Conservation (phyloP, 768 basidiomycete species). For the Mycena floridula region DNA sequence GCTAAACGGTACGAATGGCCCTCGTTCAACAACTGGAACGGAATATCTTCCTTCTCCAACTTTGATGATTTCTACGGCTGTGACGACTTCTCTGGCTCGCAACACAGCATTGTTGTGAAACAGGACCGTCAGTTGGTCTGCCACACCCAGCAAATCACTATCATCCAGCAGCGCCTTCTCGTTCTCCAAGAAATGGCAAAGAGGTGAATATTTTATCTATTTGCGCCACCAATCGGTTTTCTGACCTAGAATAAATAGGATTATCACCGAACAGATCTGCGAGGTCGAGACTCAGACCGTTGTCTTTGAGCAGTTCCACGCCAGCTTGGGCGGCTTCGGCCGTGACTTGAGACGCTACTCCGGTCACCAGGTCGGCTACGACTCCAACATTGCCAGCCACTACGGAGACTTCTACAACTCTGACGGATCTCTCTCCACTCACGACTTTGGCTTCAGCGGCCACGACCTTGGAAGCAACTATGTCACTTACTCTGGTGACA, state of each 20-base stretch:
- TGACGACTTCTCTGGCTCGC: slow-evolving; percentile 13
- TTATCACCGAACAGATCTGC: slow-evolving; percentile 22
- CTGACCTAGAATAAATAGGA: slow-evolving; percentile 8
- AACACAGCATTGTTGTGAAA: slow-evolving; percentile 13
- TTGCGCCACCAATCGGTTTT: neutral
- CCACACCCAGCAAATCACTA: slow-evolving; percentile 11
- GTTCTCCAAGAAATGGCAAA: slow-evolving; percentile 22
- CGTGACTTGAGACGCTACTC: slow-evolving; percentile 14
- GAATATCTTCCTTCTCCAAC: slow-evolving; percentile 8
- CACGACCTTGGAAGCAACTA: slow-evolving; percentile 8
- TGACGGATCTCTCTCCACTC: slow-evolving; percentile 14
- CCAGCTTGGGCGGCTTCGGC: slow-evolving; percentile 13
- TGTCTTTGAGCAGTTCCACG: slow-evolving; percentile 12
- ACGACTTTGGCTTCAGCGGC: slow-evolving; percentile 9
- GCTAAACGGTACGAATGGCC: neutral
- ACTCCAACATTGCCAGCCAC: slow-evolving; percentile 11
- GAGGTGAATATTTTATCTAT: slow-evolving; percentile 10
- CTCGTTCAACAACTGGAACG: slow-evolving; percentile 15
- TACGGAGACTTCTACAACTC: slow-evolving; percentile 9
- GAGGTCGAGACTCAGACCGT: slow-evolving; percentile 24
- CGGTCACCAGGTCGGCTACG: slow-evolving; percentile 14
- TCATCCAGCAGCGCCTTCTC: slow-evolving; percentile 21
- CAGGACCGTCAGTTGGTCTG: slow-evolving; percentile 14
- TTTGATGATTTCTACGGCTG: slow-evolving; percentile 11
- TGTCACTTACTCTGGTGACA: slow-evolving; percentile 6